Base-by-base conservation (phyloP, 78 protist genomes). In the Monosiga brevicollis region DNA sequence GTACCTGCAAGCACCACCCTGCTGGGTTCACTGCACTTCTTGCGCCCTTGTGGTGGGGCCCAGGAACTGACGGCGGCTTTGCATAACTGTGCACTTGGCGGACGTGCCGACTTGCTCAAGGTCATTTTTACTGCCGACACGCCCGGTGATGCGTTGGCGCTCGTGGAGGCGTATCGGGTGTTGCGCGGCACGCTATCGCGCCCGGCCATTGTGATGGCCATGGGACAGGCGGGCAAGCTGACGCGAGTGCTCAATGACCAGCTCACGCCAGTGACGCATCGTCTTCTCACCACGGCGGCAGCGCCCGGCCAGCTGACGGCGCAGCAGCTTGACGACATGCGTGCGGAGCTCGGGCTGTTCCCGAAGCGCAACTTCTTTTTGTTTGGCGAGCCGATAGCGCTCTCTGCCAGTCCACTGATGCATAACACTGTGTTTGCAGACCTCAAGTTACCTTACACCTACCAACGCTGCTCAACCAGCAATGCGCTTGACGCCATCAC, bases 281-380 rank as follows among this genome's bases (percentile, higher is more conserved):
- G 87, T 36, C 41, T 29, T 42, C 42, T 87, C 73, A 89, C 90
- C 29, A 79, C 25, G 42, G 70, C 23, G 24, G 93, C 91, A 10
- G 93, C 93, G 37, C 94, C 94, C 0, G 94, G 94, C 0, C 94
- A 91, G 86, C 86, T 91, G 40, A 11, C 83, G 41, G 79, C 81
- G 74, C 39, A 22, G 41, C 73, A 85, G 26, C 2, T 90, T n/a
- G 42, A 62, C 54, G 39, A 32, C 75, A 77, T 86, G 24, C 77
- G 88, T 23, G 3, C 26, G 29, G 55, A 25, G 73, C 32, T 84
- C n/a, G 89, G 86, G 42, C 41, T 83, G 84, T 29, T 82, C 36
- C 93, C 87, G 0, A n/a, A 49, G 15, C 37, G 43, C 38, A 43
- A 2, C 55, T 82, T 41, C 70, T 41, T 0, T 32, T 76, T 87